Base-by-base conservation (phyloP, 257 asterid species). In the Primulina huaijiensis region DNA sequence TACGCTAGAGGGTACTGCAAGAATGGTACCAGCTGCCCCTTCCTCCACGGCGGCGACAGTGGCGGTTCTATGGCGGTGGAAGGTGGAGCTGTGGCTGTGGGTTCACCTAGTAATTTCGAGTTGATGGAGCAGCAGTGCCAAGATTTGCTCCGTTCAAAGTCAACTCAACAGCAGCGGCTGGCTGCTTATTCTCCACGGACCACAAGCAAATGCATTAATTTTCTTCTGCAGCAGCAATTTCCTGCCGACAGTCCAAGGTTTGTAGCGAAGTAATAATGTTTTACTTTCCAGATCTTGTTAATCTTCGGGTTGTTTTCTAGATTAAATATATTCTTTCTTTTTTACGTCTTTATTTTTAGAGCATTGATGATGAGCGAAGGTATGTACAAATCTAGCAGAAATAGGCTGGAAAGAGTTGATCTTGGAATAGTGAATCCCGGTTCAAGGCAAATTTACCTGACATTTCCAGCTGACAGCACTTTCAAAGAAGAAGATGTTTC, bases 1-100 rank as follows among this genome's bases (percentile, higher is more conserved):
- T 88, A 79, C 46, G 87, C 92, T 7, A 79, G 92, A 76, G 95
- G 95, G 55, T 88, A 84, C 82, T 88, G 95, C 72, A 88, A 86
- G 78, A 84, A 88, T 29, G 95, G 95, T 7, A 73, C 82, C 34
- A 75, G 77, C 72, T 88, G 95, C 85, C 78, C 88, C 50, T 88
- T 86, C 74, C 71, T 82, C 31, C 95, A 88, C 74, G 90, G 92
- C 74, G 90, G 92, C 33, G 87, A 72, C 12, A 75, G 64, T 19
- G 84, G 80, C 8, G 79, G n/a, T 30, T 58, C 25, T 16, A 21
- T 30, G 65, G 76, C 40, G 52, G 76, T 63, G 33, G 83, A 67
- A 33, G 84, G 77, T 7, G 81, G 75, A 27, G 46, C 78, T 52
- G 31, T 31, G 70, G 57, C 57, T 1, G 79, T 73, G 78, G 84